Base-by-base conservation (phyloP, 768 basidiomycete species). In the Psilocybe cyanescens region DNA sequence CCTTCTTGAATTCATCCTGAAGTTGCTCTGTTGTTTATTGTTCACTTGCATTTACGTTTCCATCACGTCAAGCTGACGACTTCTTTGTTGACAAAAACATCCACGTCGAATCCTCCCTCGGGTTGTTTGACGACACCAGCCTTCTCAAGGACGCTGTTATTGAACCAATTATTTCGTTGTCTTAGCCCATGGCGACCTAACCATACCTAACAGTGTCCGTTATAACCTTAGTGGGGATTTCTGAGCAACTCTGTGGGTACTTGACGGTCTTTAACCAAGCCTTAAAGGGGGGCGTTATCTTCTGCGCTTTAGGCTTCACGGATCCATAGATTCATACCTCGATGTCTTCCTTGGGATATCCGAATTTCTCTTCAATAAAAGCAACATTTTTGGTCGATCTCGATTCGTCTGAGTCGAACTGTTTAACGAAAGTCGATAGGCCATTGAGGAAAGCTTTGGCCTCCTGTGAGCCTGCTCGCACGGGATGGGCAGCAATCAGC, bases 401-500 rank as follows among this genome's bases (percentile, higher is more conserved):
- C 11, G 80, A 80, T 48, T 86, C 86, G 3, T 75, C 64, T 0
- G 85, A 84, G 61, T 88, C 77, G 75, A 97, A 98, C 8, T 71
- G 73, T 29, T 78, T 80, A 17, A 96, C 90, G 68, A 88, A 86
- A 4, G 67, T 74, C 4, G 90, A 85, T 19, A 98, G 82, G 29
- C 75, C 72, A 4, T 77, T 61, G 12, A 98, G 78, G 77, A 97
- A 97, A 3, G 72, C 54, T 16, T 74, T 72, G 12, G 95, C 77
- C 0, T 78, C 78, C 1, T 72, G 67, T 0, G 82, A 61, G 3
- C 84, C 73, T 30, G 89, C 86, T 14, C 90, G 83, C n/a, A 80
- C 73, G 16, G 81, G 89, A 65, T 94, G 90, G 7, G 94, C 94
- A 28, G 93, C 96, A 69, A 99, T 92, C 60, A 93, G 77, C 97